phyloP scores from a whole-genome alignment of 139 green algal genomes.

The Chlamydomonas applanata region DNA sequence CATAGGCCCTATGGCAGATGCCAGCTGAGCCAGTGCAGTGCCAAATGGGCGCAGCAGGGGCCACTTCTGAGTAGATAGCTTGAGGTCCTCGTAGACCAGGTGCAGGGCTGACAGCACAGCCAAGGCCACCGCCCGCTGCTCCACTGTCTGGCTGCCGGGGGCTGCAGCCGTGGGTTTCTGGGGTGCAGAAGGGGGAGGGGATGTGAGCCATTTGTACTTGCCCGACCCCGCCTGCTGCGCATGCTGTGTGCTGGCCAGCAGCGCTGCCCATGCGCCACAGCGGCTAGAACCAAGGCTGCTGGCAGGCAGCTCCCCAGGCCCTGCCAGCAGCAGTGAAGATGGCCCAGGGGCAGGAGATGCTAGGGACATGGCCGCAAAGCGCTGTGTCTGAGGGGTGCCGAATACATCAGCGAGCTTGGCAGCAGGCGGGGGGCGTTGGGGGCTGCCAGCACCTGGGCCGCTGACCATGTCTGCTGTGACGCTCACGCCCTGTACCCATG shows the following conservation, averaged over 20 bases:
- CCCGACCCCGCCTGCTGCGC: neutral
- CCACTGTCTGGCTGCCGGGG: neutral
- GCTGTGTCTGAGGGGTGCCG: slow-evolving; percentile 18
- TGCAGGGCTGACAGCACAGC: slow-evolving; percentile 62
- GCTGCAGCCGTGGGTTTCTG: slow-evolving; percentile 5
- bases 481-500: neutral
- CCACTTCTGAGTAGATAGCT: slow-evolving; percentile 59
- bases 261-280: neutral
- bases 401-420: neutral
- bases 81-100: slow-evolving; percentile 72
- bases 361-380: slow-evolving; percentile 26
- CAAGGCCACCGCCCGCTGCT: slow-evolving; percentile 23
- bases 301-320: neutral
- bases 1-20: slow-evolving; percentile 25
- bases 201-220: neutral
- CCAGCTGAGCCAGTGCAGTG: slow-evolving; percentile 21
- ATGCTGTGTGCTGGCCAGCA: neutral
- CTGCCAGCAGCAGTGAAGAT: neutral
- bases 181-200: too few species aligned
- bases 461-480: neutral
- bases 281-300: neutral
- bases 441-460: neutral
- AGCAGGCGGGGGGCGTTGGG: too few species aligned
- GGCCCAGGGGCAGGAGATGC: slow-evolving; percentile 6
- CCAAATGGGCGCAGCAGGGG: slow-evolving; percentile 47